Evolutionary conservation across 1,139 yeast genomes (phyloP).

Genomic region (Scheffersomyces titani): DNA sequence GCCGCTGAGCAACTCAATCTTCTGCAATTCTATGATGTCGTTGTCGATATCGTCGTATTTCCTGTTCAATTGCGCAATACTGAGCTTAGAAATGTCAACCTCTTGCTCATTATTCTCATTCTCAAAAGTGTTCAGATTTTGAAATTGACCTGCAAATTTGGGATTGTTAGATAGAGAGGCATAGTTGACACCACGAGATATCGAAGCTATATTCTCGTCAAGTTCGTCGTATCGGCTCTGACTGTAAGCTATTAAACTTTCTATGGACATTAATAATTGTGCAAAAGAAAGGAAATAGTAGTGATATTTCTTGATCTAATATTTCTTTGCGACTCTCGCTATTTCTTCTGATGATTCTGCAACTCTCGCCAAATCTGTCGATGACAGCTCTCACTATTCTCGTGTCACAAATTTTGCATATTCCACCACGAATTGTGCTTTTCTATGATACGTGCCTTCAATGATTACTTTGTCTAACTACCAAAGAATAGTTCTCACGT

Average conservation of each 20-base stretch:
- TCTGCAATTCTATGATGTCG: conserved; percentile 7
- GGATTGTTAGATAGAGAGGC: background rate
- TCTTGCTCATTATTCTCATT: background rate
- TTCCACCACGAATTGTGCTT: too few species aligned
- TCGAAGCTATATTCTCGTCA: background rate
- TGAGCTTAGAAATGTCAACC: background rate
- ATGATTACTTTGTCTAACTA: too few species aligned
- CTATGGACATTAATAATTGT: background rate
- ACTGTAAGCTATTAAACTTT: background rate
- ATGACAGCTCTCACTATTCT: too few species aligned
- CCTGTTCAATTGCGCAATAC: conserved; percentile 9
- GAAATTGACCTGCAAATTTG: background rate
- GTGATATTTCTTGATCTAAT: background rate
- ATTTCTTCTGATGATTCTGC: background rate
- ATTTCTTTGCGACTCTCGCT: too few species aligned
- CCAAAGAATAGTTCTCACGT: too few species aligned
- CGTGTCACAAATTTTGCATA: too few species aligned
- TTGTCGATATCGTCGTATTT: conserved; percentile 7
- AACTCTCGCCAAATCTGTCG: background rate
- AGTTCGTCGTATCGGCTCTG: background rate
- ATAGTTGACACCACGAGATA: background rate
- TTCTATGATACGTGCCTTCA: too few species aligned
- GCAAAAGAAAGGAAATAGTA: background rate
- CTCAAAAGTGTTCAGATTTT: background rate
- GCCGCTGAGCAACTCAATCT: conserved; percentile 1